Evolutionary conservation across 441 rosid species (phyloP).

Genomic region (Gossypium lobatum): DNA sequence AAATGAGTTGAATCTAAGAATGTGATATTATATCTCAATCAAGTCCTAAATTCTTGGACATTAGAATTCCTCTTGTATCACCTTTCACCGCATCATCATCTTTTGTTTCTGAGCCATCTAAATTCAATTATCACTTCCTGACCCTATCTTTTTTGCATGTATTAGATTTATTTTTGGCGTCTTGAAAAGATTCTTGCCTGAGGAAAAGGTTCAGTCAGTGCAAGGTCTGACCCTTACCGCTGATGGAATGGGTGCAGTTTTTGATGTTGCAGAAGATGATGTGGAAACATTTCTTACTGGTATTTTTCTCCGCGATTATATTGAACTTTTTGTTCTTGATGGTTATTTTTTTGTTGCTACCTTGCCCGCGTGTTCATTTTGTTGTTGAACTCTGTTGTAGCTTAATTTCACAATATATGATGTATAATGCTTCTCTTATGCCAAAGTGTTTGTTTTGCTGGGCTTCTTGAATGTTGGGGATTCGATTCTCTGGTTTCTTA

Average conservation of each 20-base stretch:
- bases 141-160: conserved; percentile 6
- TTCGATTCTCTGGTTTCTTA: background rate
- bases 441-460: background rate
- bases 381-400: background rate
- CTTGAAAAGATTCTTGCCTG: conserved; percentile 79
- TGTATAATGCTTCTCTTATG: background rate
- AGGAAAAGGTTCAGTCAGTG: conserved; percentile 67
- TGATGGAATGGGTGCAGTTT: conserved; percentile 76
- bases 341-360: background rate
- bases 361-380: background rate
- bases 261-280: conserved; percentile 62
- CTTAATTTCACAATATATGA: background rate
- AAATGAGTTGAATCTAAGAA: background rate
- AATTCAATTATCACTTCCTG: background rate
- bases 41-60: background rate
- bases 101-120: background rate
- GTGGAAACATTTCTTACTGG: conserved; percentile 57
- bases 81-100: background rate
- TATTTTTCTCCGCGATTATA: conserved; percentile 7
- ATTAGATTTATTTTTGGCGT: conserved; percentile 55
- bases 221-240: conserved; percentile 73
- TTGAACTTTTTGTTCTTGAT: background rate
- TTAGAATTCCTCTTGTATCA: background rate
- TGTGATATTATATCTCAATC: background rate
- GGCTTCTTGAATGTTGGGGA: background rate